Base-by-base conservation (phyloP, 2,329 filamentous ascomycete genomes). In the Triangularia verruculosa region DNA sequence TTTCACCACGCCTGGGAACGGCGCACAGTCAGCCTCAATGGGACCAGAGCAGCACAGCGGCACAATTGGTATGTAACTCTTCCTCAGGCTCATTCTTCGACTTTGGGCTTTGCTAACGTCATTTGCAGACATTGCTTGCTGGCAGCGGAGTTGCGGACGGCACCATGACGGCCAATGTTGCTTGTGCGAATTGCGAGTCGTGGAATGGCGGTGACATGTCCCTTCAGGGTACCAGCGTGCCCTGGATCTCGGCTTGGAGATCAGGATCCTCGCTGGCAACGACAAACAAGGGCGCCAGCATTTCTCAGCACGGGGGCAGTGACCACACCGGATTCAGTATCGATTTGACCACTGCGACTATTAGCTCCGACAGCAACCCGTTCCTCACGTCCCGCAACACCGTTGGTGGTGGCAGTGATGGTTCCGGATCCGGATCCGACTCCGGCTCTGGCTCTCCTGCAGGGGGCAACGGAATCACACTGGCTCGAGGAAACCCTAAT, bases 111-210 rank as follows among this genome's bases (percentile, higher is more conserved):
- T 6, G 12, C 51, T 54, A n/a, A 54, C 51, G 27, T 28, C 51
- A 12, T 24, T 13, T 54, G 39, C 39, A 54, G 51, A 78, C 82
- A 34, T 78, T 89, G 3, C 79, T 89, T 1, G 79, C 75, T 0
- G 86, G 87, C 57, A 88, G 84, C 54, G 87, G 86, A 39, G 76
- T 89, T 51, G 69, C 73, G 24, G 79, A 73, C 56, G 74, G 78
- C 58, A 75, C 77, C 22, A 87, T 89, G 81, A 78, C 81, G 4
- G 87, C 87, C 68, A 89, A 89, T 69, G 76, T 89, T 54, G 72
- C 73, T 43, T 86, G 86, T 73, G 69, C 76, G 57, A 83, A 83
- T 72, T 87, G 85, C 73, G 71, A 80, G 60, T 72, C 76, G 12
- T 83, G 81, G 81, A 70, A 68, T 22, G 78, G 78, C 12, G 70